Evolutionary conservation across 192 early-diverging fungal genomes (phyloP), one percentile per base, ranked within the genome.

Genomic region (Umbelopsis vinacea): DNA sequence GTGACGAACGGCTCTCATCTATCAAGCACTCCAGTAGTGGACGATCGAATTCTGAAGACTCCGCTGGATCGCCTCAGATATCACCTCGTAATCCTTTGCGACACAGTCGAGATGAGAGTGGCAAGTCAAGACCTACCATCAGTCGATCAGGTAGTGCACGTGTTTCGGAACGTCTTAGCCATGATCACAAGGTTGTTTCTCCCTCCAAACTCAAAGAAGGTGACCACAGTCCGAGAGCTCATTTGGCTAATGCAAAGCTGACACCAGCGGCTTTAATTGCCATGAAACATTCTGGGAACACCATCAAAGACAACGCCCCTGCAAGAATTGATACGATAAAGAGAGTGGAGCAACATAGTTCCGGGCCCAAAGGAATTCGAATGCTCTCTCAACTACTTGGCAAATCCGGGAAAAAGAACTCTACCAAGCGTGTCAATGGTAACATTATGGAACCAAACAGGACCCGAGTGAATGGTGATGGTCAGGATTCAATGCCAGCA

Each of bases 331-430:
- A 29, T 37, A 29, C 11, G 11, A 17, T 37, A 29, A 63, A 29
- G 17, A 63, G n/a, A 63, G 15, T 63, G 57, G 57, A 63, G 4
- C 10, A 29, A 26, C 26, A 29, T 6, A 7, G 3, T 10, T 63
- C 57, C 37, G 57, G 29, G 5, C 11, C 57, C 7, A 63, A 63
- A n/a, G 71, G 71, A 21, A 52, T 72, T 15, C 71, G 71, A 52
- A 48, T 72, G 35, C 12, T 72, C 2, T 72, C 71, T 12, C 40
- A 66, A 6, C 60, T 72, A n/a, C 24, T 72, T 4, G 71, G 55
- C 11, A 72, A 71, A 40, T 50, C 70, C 2, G 35, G 57, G 5
- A 60, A 37, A 2, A 66, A 57, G 40, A 68, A 23, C 26, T 22
- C 60, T 1, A 66, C 71, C 45, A 72, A 72, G 23, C 45, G 40